These are phyloP conservation scores for Talaromyces sp. DNA, from an alignment of 2,329 filamentous ascomycete genomes.

Conservation along the genomic window DNA sequence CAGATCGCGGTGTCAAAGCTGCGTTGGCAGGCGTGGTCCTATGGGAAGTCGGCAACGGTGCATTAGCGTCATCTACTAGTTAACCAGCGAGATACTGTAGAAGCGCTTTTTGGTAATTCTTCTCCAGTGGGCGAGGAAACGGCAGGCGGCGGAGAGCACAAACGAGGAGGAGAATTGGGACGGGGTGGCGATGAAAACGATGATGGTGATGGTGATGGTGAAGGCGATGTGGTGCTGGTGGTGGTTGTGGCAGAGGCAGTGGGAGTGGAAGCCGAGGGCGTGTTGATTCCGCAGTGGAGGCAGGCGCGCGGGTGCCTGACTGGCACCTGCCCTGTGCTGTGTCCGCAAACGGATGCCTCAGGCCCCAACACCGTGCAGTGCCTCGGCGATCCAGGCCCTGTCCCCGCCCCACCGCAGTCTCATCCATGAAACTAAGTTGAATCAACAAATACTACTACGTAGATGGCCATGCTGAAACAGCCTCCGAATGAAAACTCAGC, in stretches of 20 bases:
- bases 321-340: too few relatives aligned
- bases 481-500: background rate
- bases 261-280: too few relatives aligned
- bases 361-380: background rate
- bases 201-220: background rate
- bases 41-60: conserved; percentile 1
- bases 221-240: too few relatives aligned
- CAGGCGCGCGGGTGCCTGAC: background rate
- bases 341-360: background rate
- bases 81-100: background rate
- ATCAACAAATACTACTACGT: background rate
- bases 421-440: background rate
- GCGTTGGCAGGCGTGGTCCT: conserved; percentile 7
- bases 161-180: background rate
- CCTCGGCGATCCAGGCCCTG: background rate
- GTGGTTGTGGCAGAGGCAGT: too few relatives aligned
- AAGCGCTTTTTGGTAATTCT: background rate
- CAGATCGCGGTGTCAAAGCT: conserved; percentile 4
- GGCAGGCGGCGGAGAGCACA: background rate
- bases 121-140: background rate
- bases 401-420: background rate
- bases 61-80: conserved; percentile 4
- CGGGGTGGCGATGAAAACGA: background rate
- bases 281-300: background rate
- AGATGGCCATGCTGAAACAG: background rate